Conservation (phyloP, 345 rosid species). For the Geranium brycei region DNA sequence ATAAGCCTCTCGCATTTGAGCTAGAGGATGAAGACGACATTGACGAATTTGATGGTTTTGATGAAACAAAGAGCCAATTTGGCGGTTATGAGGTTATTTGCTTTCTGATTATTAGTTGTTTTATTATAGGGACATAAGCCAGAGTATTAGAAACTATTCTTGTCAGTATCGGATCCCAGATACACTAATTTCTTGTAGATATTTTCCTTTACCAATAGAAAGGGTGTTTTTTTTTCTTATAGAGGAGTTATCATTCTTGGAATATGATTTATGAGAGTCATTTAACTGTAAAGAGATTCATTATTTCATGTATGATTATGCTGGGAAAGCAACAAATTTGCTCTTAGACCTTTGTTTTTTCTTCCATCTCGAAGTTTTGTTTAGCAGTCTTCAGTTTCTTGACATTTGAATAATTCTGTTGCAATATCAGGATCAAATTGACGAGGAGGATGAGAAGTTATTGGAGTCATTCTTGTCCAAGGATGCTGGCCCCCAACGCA, state of each 20-base stretch:
- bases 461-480: constrained; percentile 66
- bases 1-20: constrained; percentile 11
- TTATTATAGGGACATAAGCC: neutral
- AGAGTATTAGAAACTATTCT: too few species aligned
- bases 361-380: neutral
- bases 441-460: constrained; percentile 72
- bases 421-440: constrained; percentile 44
- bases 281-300: neutral
- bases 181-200: too few species aligned
- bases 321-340: neutral
- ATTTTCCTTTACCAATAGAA: too few species aligned
- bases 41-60: constrained; percentile 49
- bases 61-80: constrained; percentile 45
- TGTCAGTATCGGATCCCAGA: too few species aligned
- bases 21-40: constrained; percentile 31
- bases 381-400: neutral
- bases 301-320: neutral
- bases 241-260: too few species aligned
- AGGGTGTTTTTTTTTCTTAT: too few species aligned
- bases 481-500: constrained; percentile 51
- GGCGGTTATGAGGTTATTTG: constrained; percentile 41
- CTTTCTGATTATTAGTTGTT: neutral
- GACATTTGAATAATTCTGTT: neutral
- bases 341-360: neutral
- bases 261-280: neutral